A percentile compares a stretch with the other conserved stretches of the same genome.
Conservation (phyloP, 345 rosid genomes). For the Mangifera indica region DNA sequence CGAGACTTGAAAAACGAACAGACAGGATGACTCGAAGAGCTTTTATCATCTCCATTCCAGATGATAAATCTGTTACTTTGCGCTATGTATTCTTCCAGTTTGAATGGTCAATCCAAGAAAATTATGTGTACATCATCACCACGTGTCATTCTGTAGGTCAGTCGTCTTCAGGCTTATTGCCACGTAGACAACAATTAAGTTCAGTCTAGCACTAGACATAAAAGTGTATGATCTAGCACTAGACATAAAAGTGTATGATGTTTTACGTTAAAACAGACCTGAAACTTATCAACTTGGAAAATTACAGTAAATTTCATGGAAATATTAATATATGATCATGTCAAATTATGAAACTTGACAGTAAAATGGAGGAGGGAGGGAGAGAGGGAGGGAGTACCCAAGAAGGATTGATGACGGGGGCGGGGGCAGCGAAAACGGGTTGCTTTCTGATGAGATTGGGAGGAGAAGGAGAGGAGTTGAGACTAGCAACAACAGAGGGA, state of each 20-base stretch:
- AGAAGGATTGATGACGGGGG: constrained; percentile 41
- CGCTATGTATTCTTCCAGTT: too few relatives aligned
- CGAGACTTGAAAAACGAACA: not conserved
- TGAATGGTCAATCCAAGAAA: too few relatives aligned
- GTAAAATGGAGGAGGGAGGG: constrained; percentile 18
- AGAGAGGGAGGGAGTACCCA: constrained; percentile 27
- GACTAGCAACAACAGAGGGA: constrained; percentile 41
- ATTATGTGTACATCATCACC: not conserved
- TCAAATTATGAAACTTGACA: not conserved
- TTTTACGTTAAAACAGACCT: too few relatives aligned
- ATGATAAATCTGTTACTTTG: too few relatives aligned
- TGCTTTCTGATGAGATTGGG: constrained; percentile 47
- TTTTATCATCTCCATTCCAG: too few relatives aligned
- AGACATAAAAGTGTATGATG: too few relatives aligned
- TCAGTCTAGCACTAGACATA: too few relatives aligned
- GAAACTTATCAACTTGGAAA: too few relatives aligned
- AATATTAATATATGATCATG: not conserved
- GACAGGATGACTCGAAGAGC: not conserved
- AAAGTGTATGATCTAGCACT: too few relatives aligned
- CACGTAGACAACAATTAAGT: not conserved
- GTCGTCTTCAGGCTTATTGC: not conserved
- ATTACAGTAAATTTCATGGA: too few relatives aligned
- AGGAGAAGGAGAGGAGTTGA: constrained; percentile 31
- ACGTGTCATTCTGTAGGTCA: not conserved
- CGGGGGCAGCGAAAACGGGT: constrained; percentile 53